Base-by-base conservation (phyloP, 148 eudicot species). In the Spergularia marina region DNA sequence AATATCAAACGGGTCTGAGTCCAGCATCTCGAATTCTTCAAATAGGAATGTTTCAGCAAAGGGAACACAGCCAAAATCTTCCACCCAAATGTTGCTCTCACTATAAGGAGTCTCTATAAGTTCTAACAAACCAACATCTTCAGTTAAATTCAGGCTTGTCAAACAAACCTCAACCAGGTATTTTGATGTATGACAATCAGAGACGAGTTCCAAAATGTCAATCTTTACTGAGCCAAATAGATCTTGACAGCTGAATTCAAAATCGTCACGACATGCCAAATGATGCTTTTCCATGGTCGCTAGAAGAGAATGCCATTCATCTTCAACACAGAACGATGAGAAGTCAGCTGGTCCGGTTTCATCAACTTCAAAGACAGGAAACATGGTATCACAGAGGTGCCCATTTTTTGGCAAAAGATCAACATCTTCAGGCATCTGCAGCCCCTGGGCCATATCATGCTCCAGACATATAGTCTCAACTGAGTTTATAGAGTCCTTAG, bases 361-460 rank as follows among this genome's bases (percentile, higher is more conserved):
- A 75, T 88, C 88, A 69, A 92, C 89, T 87, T 95, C 98, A 34
- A 89, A 81, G 64, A 86, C 84, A 47, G 92, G 97, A 78, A 88
- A 88, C 34, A 53, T n/a, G 65, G 67, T 14, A 34, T 74, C 75
- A 75, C 30, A 25, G 66, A 69, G 65, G 68, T 78, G 78, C 34
- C 17, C 55, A 67, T 79, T 78, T 71, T 78, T 87, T 71, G 72
- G 52, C 65, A 73, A 73, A 58, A 67, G 73, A 83, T 62, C 78
- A 74, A 44, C 75, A 75, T 83, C 90, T 74, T 90, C 96, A 17
- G 74, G 74, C 47, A 75, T 56, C 68, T 63, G 77, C 68, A 79
- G 71, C 75, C 81, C 77, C 62, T 75, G 79, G 74, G 87, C 86
- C 62, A 74, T 66, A 18, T 53, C 72, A 78, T 75, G 78, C 30